These are phyloP conservation scores for Diddensiella santjacobensis DNA, from an alignment of 805 yeast genomes.

Conservation along the genomic window DNA sequence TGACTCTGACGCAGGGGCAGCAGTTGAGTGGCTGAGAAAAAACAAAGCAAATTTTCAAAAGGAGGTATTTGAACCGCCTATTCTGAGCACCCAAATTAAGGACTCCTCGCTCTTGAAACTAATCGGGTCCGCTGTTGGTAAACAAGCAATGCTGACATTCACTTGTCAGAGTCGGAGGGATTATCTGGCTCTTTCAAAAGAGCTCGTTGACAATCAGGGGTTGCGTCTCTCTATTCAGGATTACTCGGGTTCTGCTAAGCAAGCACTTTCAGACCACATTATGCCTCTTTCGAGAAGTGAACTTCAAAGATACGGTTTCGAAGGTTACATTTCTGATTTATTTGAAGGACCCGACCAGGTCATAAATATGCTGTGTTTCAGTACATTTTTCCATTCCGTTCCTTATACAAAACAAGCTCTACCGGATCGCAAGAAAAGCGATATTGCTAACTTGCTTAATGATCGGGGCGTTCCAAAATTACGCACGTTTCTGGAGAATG, in stretches of 20 bases:
- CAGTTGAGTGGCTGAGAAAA: conserved; percentile 43
- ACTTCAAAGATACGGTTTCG: conserved; percentile 60
- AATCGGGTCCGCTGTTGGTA: conserved; percentile 55
- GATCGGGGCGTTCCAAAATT: background rate
- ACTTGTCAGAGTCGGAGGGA: conserved; percentile 53
- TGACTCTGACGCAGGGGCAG: conserved; percentile 34
- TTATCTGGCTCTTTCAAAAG: conserved; percentile 44
- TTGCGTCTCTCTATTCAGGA: conserved; percentile 54
- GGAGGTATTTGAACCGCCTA: conserved; percentile 68
- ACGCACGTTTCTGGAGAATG: background rate
- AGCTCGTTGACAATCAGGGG: conserved; percentile 39
- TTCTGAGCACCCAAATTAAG: conserved; percentile 55
- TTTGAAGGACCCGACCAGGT: conserved; percentile 71
- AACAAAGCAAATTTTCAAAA: conserved; percentile 37
- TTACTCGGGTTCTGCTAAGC: conserved; percentile 28
- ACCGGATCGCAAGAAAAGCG: conserved; percentile 37
- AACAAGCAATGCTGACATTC: conserved; percentile 54
- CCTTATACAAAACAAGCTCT: conserved; percentile 59
- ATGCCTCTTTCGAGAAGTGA: conserved; percentile 24
- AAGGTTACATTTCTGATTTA: conserved; percentile 70
- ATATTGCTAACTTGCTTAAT: background rate
- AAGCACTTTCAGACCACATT: conserved; percentile 23
- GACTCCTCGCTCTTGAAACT: conserved; percentile 49
- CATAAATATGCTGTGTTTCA: conserved; percentile 60
- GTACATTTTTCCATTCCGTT: conserved; percentile 46